phyloP scores from a whole-genome alignment of 495 filamentous ascomycete species.

The Hypoxylon fragiforme region DNA sequence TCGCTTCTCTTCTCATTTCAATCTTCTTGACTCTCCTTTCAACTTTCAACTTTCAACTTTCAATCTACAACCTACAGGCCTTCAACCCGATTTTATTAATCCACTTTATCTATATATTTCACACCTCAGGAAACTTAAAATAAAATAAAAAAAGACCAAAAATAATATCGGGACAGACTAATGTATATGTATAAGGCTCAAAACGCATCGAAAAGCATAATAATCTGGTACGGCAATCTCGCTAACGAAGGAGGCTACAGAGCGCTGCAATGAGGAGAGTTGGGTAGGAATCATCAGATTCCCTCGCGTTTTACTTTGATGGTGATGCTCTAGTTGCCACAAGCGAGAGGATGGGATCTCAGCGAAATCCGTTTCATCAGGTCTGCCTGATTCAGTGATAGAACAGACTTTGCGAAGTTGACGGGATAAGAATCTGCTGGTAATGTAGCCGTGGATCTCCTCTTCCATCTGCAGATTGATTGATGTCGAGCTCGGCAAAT shows the following conservation, averaged over 20 bases:
- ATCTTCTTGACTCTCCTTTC: neutral
- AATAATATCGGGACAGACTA: too few relatives aligned
- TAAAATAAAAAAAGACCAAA: too few relatives aligned
- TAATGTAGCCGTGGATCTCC: conserved; percentile 21
- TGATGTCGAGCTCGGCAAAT: conserved; percentile 31
- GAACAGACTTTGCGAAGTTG: conserved; percentile 5
- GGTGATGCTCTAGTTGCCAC: conserved; percentile 9
- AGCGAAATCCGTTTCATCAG: conserved; percentile 27
- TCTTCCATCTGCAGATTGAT: conserved; percentile 25
- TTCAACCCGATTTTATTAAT: neutral
- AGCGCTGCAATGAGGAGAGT: neutral
- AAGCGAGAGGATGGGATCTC: conserved; percentile 19
- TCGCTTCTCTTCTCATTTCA: neutral
- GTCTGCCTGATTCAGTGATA: conserved; percentile 23
- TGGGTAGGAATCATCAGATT: too few relatives aligned
- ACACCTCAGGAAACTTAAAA: too few relatives aligned
- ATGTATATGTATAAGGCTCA: too few relatives aligned
- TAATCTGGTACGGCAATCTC: too few relatives aligned
- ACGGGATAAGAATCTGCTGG: conserved; percentile 10
- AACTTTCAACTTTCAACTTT: too few relatives aligned
- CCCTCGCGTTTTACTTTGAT: too few relatives aligned
- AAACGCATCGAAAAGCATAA: too few relatives aligned
- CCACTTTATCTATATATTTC: neutral
- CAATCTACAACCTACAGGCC: neutral
- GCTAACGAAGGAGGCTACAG: neutral